Conservation (phyloP, 1,284 basidiomycete species). For the Apiotrichum veenhuisii region DNA sequence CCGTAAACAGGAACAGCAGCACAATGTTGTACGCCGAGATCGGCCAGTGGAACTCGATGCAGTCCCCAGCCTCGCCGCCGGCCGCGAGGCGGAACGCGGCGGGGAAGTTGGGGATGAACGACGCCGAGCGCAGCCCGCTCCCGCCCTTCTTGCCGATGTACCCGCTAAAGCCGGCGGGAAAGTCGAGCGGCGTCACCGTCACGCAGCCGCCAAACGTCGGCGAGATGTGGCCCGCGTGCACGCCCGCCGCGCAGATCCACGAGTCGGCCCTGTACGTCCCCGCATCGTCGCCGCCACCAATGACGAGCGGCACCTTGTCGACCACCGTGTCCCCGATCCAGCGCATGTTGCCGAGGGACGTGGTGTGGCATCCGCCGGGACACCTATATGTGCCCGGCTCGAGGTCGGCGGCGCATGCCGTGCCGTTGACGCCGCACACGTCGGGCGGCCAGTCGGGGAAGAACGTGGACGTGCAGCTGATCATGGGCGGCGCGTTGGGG, state of each 20-base stretch:
- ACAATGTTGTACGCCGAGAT: slow-evolving; percentile 37
- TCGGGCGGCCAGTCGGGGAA: slow-evolving; percentile 44
- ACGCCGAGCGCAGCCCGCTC: slow-evolving; percentile 23
- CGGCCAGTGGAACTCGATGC: slow-evolving; percentile 39
- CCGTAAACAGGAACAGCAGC: slow-evolving; percentile 31
- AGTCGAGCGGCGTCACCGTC: slow-evolving; percentile 24
- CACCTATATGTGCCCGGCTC: slow-evolving; percentile 28
- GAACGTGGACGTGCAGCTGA: slow-evolving; percentile 31
- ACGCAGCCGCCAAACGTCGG: slow-evolving; percentile 37
- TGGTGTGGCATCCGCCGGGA: slow-evolving; percentile 38
- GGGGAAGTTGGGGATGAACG: slow-evolving; percentile 32
- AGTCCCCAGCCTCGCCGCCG: slow-evolving; percentile 10
- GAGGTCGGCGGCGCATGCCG: slow-evolving; percentile 25
- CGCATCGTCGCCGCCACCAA: slow-evolving; percentile 37
- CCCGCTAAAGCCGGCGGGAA: slow-evolving; percentile 14
- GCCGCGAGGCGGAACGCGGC: slow-evolving; percentile 29
- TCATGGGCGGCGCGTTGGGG: slow-evolving; percentile 21
- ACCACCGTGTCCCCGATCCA: slow-evolving; percentile 35
- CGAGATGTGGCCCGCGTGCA: slow-evolving; percentile 33
- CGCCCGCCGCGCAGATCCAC: slow-evolving; percentile 42
- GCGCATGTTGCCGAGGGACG: slow-evolving; percentile 37
- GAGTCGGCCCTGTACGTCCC: slow-evolving; percentile 42
- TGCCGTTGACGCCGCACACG: slow-evolving; percentile 35
- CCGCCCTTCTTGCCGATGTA: slow-evolving; percentile 20
- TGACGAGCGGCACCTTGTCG: slow-evolving; percentile 31